phyloP scores from a whole-genome alignment of 2,329 filamentous ascomycete species.

The Chaetomium strumarium region DNA sequence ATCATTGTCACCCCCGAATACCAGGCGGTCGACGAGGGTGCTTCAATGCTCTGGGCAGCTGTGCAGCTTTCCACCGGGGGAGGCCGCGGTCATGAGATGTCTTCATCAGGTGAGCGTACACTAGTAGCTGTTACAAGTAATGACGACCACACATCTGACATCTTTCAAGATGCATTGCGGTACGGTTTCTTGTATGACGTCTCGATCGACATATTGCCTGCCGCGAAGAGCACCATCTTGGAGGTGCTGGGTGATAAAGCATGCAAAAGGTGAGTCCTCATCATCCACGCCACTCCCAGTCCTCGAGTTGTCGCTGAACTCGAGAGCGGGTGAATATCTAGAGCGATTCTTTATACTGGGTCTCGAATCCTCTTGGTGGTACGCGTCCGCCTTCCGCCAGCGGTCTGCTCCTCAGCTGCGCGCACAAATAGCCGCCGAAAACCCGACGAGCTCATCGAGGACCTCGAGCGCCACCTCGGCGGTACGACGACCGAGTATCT shows the following conservation, averaged over 20 bases:
- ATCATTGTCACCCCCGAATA: conserved; percentile 41
- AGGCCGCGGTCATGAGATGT: background rate
- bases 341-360: conserved; percentile 30
- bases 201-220: conserved; percentile 40
- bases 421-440: conserved; percentile 32
- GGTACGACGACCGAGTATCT: conserved; percentile 44
- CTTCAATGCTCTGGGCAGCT: conserved; percentile 41
- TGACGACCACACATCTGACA: no score
- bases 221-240: conserved; percentile 36
- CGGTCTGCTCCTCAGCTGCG: conserved; percentile 9
- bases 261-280: conserved; percentile 34
- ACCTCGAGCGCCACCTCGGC: conserved; percentile 53
- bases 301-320: background rate
- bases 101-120: conserved; percentile 18
- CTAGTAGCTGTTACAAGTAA: no score
- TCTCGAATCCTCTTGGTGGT: conserved; percentile 45
- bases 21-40: conserved; percentile 30
- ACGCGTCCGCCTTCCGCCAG: conserved; percentile 35
- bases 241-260: conserved; percentile 42
- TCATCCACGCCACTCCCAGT: background rate
- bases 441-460: conserved; percentile 52
- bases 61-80: conserved; percentile 43
- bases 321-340: background rate
- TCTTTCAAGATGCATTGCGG: conserved; percentile 30
- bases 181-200: conserved; percentile 48